Evolutionary conservation across 148 eudicot species (phyloP).

Genomic region (Hydrangea macrophylla): DNA sequence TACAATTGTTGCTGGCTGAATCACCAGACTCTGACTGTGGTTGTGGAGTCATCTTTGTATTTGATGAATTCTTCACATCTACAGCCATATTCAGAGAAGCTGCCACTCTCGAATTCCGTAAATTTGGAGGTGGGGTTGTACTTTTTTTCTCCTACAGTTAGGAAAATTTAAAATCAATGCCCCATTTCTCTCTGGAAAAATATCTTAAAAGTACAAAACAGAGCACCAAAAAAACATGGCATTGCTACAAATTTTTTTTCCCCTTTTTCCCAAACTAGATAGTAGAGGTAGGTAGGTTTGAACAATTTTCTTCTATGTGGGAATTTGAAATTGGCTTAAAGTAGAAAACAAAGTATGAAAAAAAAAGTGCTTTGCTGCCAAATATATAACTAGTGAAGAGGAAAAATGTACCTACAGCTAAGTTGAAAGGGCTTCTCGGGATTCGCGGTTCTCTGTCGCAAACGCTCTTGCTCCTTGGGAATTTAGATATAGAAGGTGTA

Average conservation of each 20-base stretch:
- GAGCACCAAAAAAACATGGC: too few relatives aligned
- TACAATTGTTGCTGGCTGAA: conserved; percentile 27
- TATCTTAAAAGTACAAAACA: not conserved
- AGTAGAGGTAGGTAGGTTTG: too few relatives aligned
- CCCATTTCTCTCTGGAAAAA: not conserved
- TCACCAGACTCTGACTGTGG: conserved; percentile 46
- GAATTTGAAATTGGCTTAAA: too few relatives aligned
- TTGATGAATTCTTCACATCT: conserved; percentile 30
- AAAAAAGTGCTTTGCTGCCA: too few relatives aligned
- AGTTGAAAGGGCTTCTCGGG: conserved; percentile 41
- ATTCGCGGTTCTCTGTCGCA: conserved; percentile 60
- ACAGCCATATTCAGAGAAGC: conserved; percentile 38
- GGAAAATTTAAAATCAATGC: not conserved
- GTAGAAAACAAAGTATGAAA: too few relatives aligned
- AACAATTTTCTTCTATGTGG: too few relatives aligned
- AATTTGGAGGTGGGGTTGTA: conserved; percentile 75
- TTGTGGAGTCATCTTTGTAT: conserved; percentile 28
- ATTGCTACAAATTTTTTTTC: too few relatives aligned
- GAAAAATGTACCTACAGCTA: conserved; percentile 87
- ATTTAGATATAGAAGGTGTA: conserved; percentile 59
- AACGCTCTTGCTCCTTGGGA: conserved; percentile 77
- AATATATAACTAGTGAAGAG: conserved; percentile 8
- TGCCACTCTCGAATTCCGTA: conserved; percentile 39
- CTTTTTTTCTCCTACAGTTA: conserved; percentile 77
- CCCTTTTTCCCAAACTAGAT: too few relatives aligned